phyloP scores from a whole-genome alignment of 352 stramenopile species.

The Globisporangium echinulatum region DNA sequence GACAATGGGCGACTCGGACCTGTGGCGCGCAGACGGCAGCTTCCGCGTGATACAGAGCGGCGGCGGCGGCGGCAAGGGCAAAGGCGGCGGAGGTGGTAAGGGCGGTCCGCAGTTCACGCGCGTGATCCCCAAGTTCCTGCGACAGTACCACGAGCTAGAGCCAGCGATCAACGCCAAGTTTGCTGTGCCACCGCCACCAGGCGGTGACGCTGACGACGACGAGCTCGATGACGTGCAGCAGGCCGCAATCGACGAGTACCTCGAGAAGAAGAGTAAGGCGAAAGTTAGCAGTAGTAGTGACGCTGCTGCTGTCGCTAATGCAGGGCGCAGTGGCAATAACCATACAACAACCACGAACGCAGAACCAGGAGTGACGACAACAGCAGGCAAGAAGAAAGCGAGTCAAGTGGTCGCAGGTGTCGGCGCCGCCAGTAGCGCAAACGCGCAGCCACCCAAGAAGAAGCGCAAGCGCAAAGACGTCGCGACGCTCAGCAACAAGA shows the following conservation, averaged over 20 bases:
- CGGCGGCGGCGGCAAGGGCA: constrained; percentile 25
- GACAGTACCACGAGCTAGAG: constrained; percentile 53
- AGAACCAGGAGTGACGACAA: neutral
- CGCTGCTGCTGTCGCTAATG: no score
- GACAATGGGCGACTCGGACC: constrained; percentile 61
- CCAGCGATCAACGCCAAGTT: constrained; percentile 72
- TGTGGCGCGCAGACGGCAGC: constrained; percentile 65
- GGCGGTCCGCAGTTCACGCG: constrained; percentile 61
- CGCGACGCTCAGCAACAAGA: constrained; percentile 61
- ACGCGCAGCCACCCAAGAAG: constrained; percentile 13
- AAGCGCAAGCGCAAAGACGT: constrained; percentile 62
- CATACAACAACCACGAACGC: neutral
- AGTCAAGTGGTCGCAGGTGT: constrained; percentile 33
- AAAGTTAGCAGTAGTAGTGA: constrained; percentile 21
- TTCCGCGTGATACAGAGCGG: constrained; percentile 47
- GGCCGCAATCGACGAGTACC: constrained; percentile 65
- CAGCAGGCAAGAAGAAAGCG: constrained; percentile 19
- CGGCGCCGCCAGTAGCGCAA: constrained; percentile 7
- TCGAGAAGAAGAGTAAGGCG: constrained; percentile 24
- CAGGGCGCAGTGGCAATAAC: no score
- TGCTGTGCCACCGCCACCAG: constrained; percentile 26
- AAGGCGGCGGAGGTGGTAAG: constrained; percentile 24
- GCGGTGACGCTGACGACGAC: constrained; percentile 40
- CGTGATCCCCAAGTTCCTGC: constrained; percentile 81
- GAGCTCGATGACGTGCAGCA: constrained; percentile 79